phyloP scores from a whole-genome alignment of 1,284 basidiomycete genomes.

The Leccinum pallidistipes region DNA sequence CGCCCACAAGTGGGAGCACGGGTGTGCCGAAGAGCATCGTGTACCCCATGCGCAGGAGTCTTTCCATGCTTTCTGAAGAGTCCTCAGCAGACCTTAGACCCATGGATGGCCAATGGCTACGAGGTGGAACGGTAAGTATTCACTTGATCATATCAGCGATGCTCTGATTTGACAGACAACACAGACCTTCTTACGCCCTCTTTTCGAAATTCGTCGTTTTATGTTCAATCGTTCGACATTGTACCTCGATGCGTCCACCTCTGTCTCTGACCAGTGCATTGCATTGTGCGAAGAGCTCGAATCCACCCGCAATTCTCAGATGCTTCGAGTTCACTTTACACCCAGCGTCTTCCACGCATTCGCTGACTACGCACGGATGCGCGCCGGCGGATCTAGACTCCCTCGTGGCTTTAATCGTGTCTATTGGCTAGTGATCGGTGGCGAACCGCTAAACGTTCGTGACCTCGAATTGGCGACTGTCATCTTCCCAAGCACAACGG shows the following conservation, averaged over 20 bases:
- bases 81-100: slow-evolving; percentile 25
- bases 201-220: slow-evolving; percentile 34
- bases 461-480: slow-evolving; percentile 27
- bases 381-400: slow-evolving; percentile 17
- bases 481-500: slow-evolving; percentile 28
- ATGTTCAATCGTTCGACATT: slow-evolving; percentile 34
- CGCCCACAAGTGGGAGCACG: slow-evolving; percentile 32
- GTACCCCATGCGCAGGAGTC: slow-evolving; percentile 30
- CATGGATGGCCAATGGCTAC: slow-evolving; percentile 33
- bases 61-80: slow-evolving; percentile 28
- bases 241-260: slow-evolving; percentile 28
- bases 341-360: slow-evolving; percentile 32
- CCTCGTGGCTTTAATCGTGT: slow-evolving; percentile 29
- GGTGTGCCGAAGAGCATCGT: slow-evolving; percentile 35
- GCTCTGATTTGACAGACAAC: not conserved
- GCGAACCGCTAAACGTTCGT: slow-evolving; percentile 23
- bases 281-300: slow-evolving; percentile 29
- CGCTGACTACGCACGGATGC: slow-evolving; percentile 26
- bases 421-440: slow-evolving; percentile 34
- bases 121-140: slow-evolving; percentile 27
- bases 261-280: slow-evolving; percentile 27
- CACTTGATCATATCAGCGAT: not conserved
- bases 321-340: slow-evolving; percentile 30
- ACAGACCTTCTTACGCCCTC: slow-evolving; percentile 31
- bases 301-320: slow-evolving; percentile 24